phyloP scores from a whole-genome alignment of 1,284 basidiomycete genomes.

The Trametes versicolor region DNA sequence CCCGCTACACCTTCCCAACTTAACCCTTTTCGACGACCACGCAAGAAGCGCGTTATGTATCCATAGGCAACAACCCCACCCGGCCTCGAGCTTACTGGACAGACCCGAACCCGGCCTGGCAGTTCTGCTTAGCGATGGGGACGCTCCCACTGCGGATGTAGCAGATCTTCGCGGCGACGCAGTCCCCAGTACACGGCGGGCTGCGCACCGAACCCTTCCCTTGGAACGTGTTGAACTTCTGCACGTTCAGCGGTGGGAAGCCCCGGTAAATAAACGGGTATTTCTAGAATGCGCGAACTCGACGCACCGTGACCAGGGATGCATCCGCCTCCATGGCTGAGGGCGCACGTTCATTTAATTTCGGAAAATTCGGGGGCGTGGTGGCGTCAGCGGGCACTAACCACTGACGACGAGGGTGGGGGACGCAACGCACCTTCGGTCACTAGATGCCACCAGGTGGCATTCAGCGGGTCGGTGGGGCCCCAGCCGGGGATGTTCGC shows the following conservation, averaged over 20 bases:
- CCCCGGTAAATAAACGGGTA: too few relatives aligned
- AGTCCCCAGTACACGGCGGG: slow-evolving; percentile 67
- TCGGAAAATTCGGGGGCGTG: not conserved
- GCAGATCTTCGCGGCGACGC: slow-evolving; percentile 76
- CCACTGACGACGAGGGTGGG: not conserved
- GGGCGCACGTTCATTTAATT: not conserved
- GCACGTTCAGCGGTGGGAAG: slow-evolving; percentile 14
- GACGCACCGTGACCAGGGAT: slow-evolving; percentile 64
- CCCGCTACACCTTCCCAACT: too few relatives aligned
- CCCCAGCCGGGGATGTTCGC: slow-evolving; percentile 70
- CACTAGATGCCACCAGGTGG: slow-evolving; percentile 85
- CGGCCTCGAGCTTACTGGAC: slow-evolving; percentile 56
- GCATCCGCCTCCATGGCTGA: slow-evolving; percentile 72
- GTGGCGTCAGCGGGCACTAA: slow-evolving; percentile 1
- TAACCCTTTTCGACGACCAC: too few relatives aligned
- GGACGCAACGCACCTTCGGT: slow-evolving; percentile 77
- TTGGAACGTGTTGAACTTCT: slow-evolving; percentile 78
- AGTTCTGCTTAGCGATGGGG: slow-evolving; percentile 66
- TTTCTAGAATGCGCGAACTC: not conserved
- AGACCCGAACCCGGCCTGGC: slow-evolving; percentile 69
- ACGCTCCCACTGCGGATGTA: slow-evolving; percentile 82
- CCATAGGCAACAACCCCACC: not conserved
- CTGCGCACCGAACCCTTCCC: slow-evolving; percentile 71
- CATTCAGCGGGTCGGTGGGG: slow-evolving; percentile 76
- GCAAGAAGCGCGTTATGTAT: too few relatives aligned